Evolutionary conservation across 441 rosid species (phyloP).

Genomic region (Bruguiera hainesii): DNA sequence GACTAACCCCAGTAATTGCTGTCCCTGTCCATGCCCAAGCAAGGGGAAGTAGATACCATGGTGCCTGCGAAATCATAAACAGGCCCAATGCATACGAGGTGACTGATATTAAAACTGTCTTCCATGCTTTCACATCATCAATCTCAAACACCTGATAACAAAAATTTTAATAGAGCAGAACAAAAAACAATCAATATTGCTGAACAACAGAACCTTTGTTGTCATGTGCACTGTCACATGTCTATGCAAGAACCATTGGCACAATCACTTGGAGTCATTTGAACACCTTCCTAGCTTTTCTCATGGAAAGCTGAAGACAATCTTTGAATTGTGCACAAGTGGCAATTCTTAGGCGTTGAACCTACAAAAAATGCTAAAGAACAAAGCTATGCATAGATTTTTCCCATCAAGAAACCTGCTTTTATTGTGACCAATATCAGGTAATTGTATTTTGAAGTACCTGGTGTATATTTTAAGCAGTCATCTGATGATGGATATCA

Average conservation of each 20-base stretch:
- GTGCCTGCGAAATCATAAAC: constrained; percentile 76
- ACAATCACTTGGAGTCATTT: too few species aligned
- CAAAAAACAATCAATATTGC: constrained; percentile 7
- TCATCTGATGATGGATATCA: neutral
- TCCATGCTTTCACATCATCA: constrained; percentile 83
- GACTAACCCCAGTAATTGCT: constrained; percentile 76
- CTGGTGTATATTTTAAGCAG: neutral
- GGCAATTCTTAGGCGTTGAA: neutral
- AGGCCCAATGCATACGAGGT: constrained; percentile 81
- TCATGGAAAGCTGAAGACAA: neutral
- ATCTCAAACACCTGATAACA: constrained; percentile 73
- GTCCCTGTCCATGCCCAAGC: constrained; percentile 99
- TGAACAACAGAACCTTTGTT: neutral
- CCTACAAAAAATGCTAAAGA: neutral
- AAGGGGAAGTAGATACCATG: constrained; percentile 90
- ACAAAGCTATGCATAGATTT: neutral
- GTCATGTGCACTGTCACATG: neutral
- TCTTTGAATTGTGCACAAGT: too few species aligned
- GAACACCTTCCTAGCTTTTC: neutral
- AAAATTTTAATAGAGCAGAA: constrained; percentile 13
- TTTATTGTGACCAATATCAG: too few species aligned
- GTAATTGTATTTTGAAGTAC: neutral
- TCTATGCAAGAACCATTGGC: neutral
- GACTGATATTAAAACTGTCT: constrained; percentile 67
- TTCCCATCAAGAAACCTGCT: neutral